phyloP scores from a whole-genome alignment of 805 yeast species.

The Ogataea degrootiae region DNA sequence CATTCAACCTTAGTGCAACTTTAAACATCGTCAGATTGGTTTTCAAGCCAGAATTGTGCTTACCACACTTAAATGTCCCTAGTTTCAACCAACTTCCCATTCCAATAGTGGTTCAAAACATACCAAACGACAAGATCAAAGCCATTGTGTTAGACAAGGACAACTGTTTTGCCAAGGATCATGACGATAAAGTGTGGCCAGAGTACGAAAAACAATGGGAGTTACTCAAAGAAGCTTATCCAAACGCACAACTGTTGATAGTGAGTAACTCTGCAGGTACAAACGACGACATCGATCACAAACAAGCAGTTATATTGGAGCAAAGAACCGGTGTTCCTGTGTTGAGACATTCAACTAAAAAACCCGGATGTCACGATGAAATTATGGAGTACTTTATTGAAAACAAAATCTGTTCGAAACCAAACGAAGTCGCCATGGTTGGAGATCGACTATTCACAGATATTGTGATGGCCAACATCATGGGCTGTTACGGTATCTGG shows the following conservation, averaged over 20 bases:
- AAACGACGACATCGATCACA: constrained; percentile 55
- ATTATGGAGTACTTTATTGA: constrained; percentile 54
- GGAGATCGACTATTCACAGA: constrained; percentile 94
- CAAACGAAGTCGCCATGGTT: constrained; percentile 72
- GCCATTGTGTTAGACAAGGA: constrained; percentile 91
- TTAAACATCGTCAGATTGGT: constrained; percentile 58
- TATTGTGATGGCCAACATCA: constrained; percentile 86
- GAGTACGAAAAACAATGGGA: constrained; percentile 58
- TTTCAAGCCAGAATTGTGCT: constrained; percentile 59
- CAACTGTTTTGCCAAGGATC: constrained; percentile 87
- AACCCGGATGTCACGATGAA: constrained; percentile 76
- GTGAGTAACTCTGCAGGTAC: constrained; percentile 96
- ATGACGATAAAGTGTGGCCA: constrained; percentile 76
- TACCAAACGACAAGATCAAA: constrained; percentile 38
- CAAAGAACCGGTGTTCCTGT: constrained; percentile 62
- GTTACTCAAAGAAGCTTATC: constrained; percentile 48
- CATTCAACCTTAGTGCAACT: constrained; percentile 67
- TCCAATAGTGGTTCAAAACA: constrained; percentile 19
- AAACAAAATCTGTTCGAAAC: constrained; percentile 40
- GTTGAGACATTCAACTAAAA: constrained; percentile 66
- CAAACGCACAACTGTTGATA: constrained; percentile 60
- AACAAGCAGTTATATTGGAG: constrained; percentile 62
- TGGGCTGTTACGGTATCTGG: constrained; percentile 89
- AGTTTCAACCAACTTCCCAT: constrained; percentile 28
- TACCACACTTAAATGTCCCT: constrained; percentile 68